These are phyloP conservation scores for Pseudogymnoascus pannorum DNA, from an alignment of 2,329 filamentous ascomycete genomes.

Conservation along the genomic window DNA sequence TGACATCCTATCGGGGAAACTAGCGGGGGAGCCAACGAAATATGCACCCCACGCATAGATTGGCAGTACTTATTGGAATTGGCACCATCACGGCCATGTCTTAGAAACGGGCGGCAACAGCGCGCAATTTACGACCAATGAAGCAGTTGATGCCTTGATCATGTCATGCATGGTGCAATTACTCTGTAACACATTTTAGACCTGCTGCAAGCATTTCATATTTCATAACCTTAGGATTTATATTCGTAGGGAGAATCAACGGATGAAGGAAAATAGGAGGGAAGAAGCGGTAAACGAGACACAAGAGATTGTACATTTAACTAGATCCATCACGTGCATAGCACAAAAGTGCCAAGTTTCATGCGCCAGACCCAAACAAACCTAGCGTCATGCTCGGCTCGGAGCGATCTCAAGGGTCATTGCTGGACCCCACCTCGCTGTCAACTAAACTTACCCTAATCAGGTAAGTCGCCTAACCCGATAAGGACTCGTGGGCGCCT, in stretches of 20 bases:
- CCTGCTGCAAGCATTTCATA: neutral
- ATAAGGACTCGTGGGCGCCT: neutral
- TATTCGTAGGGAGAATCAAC: neutral
- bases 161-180: conserved; percentile 1
- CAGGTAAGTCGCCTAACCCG: neutral
- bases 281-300: neutral
- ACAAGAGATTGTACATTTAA: neutral
- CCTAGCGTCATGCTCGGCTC: neutral
- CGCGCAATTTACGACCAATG: neutral
- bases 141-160: neutral
- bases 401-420: conserved; percentile 8
- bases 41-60: conserved; percentile 8
- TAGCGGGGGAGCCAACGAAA: neutral
- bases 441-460: neutral
- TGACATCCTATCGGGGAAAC: conserved; percentile 4
- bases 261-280: neutral
- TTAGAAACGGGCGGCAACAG: neutral
- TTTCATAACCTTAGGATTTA: neutral
- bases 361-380: neutral
- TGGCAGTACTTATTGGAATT: neutral
- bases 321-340: conserved; percentile 3
- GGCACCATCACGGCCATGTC: neutral
- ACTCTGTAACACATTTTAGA: neutral
- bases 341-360: conserved; percentile 7
- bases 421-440: conserved; percentile 1